Conservation (phyloP, 768 basidiomycete genomes). For the Trametes maxima region DNA sequence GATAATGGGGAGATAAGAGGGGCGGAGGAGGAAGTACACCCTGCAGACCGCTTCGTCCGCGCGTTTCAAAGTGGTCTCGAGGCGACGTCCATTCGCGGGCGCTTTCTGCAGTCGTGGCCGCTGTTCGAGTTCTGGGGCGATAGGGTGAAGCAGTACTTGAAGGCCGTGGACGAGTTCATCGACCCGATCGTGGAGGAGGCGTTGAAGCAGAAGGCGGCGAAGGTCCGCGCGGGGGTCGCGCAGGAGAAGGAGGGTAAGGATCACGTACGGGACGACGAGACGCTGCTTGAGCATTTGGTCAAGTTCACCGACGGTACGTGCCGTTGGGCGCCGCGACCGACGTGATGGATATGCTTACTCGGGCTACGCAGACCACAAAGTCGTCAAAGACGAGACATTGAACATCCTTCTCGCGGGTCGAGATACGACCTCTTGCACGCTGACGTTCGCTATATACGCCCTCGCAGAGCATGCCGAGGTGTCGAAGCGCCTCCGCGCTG, state of each 20-base stretch:
- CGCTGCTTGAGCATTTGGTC: slow-evolving; percentile 50
- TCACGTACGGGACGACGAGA: slow-evolving; percentile 32
- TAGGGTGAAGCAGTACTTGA: slow-evolving; percentile 46
- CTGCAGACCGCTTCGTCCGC: slow-evolving; percentile 39
- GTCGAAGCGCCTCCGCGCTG: slow-evolving; percentile 48
- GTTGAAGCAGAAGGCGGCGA: slow-evolving; percentile 40
- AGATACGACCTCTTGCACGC: slow-evolving; percentile 54
- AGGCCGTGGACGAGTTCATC: slow-evolving; percentile 51
- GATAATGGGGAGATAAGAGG: background rate
- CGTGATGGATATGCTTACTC: slow-evolving; percentile 3
- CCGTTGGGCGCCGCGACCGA: background rate
- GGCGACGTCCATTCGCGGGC: slow-evolving; percentile 40
- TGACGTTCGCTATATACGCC: slow-evolving; percentile 58
- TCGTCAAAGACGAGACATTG: slow-evolving; percentile 54
- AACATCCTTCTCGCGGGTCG: slow-evolving; percentile 61
- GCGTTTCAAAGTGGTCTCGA: slow-evolving; percentile 56
- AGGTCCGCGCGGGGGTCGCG: background rate
- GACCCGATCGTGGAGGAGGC: slow-evolving; percentile 55
- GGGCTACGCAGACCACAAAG: slow-evolving; percentile 38
- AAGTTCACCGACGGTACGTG: slow-evolving; percentile 51
- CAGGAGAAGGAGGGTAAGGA: slow-evolving; percentile 5
- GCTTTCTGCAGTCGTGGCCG: slow-evolving; percentile 51
- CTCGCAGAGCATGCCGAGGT: slow-evolving; percentile 54
- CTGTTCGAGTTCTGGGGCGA: slow-evolving; percentile 56
- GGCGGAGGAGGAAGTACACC: background rate